These are phyloP conservation scores for Gynostemma pentaphyllum DNA, from an alignment of 306 rosid species.

Conservation along the genomic window DNA sequence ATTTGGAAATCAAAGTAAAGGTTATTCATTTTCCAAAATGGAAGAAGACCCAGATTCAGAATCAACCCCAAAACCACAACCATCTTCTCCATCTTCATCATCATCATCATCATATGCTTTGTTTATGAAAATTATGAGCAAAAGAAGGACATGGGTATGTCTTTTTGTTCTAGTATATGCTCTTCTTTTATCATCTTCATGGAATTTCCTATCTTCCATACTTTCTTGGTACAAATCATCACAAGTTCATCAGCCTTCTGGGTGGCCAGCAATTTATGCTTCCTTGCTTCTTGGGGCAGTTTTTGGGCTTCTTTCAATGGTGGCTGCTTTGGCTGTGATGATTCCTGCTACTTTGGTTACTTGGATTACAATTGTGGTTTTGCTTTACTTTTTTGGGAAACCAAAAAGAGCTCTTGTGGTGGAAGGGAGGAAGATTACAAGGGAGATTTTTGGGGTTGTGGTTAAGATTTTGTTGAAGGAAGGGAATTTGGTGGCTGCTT, in stretches of 20 bases:
- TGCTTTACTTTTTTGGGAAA: conserved; percentile 82
- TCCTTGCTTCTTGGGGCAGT: conserved; percentile 73
- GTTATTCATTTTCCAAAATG: background rate
- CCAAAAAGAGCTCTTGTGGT: conserved; percentile 57
- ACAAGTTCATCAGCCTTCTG: conserved; percentile 14
- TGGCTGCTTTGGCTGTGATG: conserved; percentile 66
- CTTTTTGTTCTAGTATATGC: conserved; percentile 10
- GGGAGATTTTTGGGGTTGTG: conserved; percentile 50
- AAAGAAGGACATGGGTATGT: conserved; percentile 18
- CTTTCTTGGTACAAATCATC: conserved; percentile 8
- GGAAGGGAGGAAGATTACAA: conserved; percentile 79
- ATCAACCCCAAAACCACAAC: background rate
- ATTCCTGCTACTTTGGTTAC: conserved; percentile 73
- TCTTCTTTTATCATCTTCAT: conserved; percentile 7
- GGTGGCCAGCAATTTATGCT: conserved; percentile 82
- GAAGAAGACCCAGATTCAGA: conserved; percentile 10
- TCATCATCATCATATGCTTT: background rate
- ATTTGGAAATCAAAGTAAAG: background rate
- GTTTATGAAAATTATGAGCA: conserved; percentile 13
- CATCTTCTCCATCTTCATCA: background rate
- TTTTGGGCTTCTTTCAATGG: conserved; percentile 73
- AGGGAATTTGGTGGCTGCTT: conserved; percentile 80
- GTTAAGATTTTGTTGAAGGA: conserved; percentile 69
- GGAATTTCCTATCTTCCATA: conserved; percentile 14
- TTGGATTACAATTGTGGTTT: conserved; percentile 76